Evolutionary conservation across 352 stramenopile species (phyloP), one percentile per base, ranked within the genome.

Genomic region (Pythium diclinum): DNA sequence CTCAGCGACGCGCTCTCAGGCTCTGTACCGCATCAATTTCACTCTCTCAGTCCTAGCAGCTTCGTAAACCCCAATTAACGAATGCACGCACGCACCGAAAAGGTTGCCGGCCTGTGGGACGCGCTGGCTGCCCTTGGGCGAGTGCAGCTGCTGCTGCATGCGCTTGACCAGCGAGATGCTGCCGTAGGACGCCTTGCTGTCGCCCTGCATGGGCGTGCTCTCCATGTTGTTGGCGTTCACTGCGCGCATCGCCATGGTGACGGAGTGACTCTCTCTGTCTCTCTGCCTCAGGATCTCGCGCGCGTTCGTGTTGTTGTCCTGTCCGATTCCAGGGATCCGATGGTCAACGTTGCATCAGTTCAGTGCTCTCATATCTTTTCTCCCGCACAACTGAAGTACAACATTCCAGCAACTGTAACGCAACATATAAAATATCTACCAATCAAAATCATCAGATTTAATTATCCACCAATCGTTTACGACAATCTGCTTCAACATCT

Each of bases 101-200:
- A 54, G 52, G 10, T 42, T 58, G 33, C 53, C 59, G 23, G 34
- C 21, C 14, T 44, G 10, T 23, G 40, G 10, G 13, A 58, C 40
- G 32, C n/a, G 40, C n/a, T 34, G 51, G 51, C 32, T 53, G 32
- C 54, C 59, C 32, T 56, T 59, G 16, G 30, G 40, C 52, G 68
- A 32, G 32, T 69, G 63, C 17, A 71, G 42, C 48, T 71, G 63
- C 55, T 75, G 56, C 60, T 72, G 56, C 59, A 75, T 70, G 56
- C 66, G 62, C 65, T 61, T 63, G 56, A 81, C 74, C 8, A 71
- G 62, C 47, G 74, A 78, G 59, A 81, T 69, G 60, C 68, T 81
- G 51, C 74, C 74, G 28, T 81, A 81, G 40, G 68, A 59, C 21
- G 71, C 30, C 34, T 59, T 56, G 19, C 33, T 49, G 40, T 80